A percentile compares a stretch with the other conserved stretches of the same genome.
Evolutionary conservation across 1,284 basidiomycete species (phyloP).

Genomic region (Pseudozyma thailandica): DNA sequence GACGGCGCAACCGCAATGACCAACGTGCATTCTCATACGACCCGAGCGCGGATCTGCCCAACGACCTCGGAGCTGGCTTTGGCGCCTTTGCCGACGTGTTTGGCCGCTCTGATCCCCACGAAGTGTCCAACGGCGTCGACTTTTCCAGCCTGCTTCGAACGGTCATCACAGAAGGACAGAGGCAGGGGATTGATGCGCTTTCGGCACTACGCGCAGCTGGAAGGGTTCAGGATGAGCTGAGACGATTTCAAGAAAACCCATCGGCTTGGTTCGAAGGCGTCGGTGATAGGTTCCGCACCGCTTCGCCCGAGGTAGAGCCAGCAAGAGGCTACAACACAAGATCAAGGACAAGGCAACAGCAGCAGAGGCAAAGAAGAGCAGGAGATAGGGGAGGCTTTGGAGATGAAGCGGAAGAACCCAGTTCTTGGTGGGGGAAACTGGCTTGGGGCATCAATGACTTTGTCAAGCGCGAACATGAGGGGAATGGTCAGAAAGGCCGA

Average conservation of each 20-base stretch:
- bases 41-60: conserved; percentile 13
- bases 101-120: conserved; percentile 4
- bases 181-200: conserved; percentile 45
- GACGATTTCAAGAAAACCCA: conserved; percentile 35
- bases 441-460: conserved; percentile 29
- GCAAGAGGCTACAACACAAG: conserved; percentile 14
- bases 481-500: not conserved
- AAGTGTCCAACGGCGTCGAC: conserved; percentile 19
- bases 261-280: conserved; percentile 38
- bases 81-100: conserved; percentile 38
- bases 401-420: conserved; percentile 3
- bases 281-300: conserved; percentile 25
- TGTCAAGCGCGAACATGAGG: conserved; percentile 25
- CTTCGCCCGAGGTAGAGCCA: not conserved
- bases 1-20: conserved; percentile 19
- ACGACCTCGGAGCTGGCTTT: conserved; percentile 35
- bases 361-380: conserved; percentile 3
- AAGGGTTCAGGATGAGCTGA: conserved; percentile 40
- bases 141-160: conserved; percentile 30
- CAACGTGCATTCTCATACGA: conserved; percentile 23
- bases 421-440: conserved; percentile 40
- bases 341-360: conserved; percentile 11
- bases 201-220: conserved; percentile 39
- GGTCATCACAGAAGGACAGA: conserved; percentile 30
- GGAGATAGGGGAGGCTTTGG: not conserved